Base-by-base conservation (phyloP, 768 basidiomycete genomes). In the Clathrus columnatus region DNA sequence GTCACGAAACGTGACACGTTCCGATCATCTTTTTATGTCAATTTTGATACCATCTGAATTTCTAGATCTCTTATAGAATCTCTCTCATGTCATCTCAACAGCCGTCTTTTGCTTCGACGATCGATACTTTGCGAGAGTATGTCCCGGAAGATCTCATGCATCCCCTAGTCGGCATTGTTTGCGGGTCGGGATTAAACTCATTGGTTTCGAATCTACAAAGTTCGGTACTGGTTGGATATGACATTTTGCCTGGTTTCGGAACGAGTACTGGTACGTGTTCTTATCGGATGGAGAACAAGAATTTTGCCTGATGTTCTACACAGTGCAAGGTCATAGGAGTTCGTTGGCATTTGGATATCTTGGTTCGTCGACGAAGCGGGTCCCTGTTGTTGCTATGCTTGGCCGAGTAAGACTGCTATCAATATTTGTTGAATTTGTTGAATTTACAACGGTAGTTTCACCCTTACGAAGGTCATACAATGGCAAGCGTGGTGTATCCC, bases 351-450 rank as follows among this genome's bases (percentile, higher is more conserved):
- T 94, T 68, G 91, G 91, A 5, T 67, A 82, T 23, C 73, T 93
- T 62, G 87, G 89, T 0, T 63, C 67, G 27, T 76, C 73, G 4
- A 70, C 75, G 50, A 55, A 48, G 18, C 78, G 79, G n/a, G 76
- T 86, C 0, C 87, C 92, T 0, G 91, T 88, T 10, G 88, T 94
- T 2, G 88, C 85, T 8, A 92, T 92, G 87, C 82, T 94, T 27
- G 91, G 91, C 57, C 75, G 92, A 65, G 88, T 89, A 62, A 52
- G 80, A 44, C 17, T 24, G 8, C 10, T 42, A 24, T 46, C 50
- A 43, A 16, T 32, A 10, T 52, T 41, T 23, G 0, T 24, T 32
- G 28, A 23, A 51, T 47, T 51, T 50, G 50, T 52, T 18, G 53
- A 51, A 45, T 45, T 57, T 2, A 29, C 30, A 47, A 54, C 51